Percentiles rank a stretch among this genome's conserved stretches.
Evolutionary conservation across 192 early-diverging fungal species (phyloP).

Genomic region (Backusella macrospora): DNA sequence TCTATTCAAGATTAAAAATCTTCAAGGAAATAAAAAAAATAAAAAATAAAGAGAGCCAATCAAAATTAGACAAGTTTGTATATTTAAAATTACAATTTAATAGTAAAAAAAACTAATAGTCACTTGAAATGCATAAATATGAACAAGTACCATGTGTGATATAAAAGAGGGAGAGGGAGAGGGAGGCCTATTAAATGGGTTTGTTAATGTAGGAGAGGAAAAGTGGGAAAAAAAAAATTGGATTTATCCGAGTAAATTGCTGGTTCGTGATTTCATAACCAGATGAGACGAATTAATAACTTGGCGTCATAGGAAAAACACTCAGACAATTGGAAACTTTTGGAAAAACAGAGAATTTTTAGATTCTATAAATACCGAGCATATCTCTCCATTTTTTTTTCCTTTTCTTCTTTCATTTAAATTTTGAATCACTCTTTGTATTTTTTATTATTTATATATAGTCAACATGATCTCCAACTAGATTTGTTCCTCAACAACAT

Average conservation of each 20-base stretch:
- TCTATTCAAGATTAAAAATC: neutral
- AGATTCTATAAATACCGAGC: slow-evolving; percentile 7
- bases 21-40: neutral
- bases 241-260: slow-evolving; percentile 4
- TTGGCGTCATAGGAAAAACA: slow-evolving; percentile 1
- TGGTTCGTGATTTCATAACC: slow-evolving; percentile 11
- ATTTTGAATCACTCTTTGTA: slow-evolving; percentile 10
- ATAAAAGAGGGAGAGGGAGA: neutral
- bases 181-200: slow-evolving; percentile 6
- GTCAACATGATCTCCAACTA: slow-evolving; percentile 21
- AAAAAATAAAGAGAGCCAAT: slow-evolving; percentile 2
- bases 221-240: neutral
- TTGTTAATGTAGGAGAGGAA: neutral
- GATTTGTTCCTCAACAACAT: slow-evolving; percentile 16
- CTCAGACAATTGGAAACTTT: slow-evolving; percentile 1
- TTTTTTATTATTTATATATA: slow-evolving; percentile 19
- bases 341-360: neutral
- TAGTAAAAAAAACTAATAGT: slow-evolving; percentile 13
- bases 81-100: neutral
- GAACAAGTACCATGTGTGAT: slow-evolving; percentile 12
- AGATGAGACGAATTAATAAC: slow-evolving; percentile 12
- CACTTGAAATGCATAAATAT: slow-evolving; percentile 14
- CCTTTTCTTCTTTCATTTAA: slow-evolving; percentile 4
- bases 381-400: slow-evolving; percentile 1
- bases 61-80: slow-evolving; percentile 3